phyloP scores from a whole-genome alignment of 176 grass and related monocot species.

The Tuctoria greenei region DNA sequence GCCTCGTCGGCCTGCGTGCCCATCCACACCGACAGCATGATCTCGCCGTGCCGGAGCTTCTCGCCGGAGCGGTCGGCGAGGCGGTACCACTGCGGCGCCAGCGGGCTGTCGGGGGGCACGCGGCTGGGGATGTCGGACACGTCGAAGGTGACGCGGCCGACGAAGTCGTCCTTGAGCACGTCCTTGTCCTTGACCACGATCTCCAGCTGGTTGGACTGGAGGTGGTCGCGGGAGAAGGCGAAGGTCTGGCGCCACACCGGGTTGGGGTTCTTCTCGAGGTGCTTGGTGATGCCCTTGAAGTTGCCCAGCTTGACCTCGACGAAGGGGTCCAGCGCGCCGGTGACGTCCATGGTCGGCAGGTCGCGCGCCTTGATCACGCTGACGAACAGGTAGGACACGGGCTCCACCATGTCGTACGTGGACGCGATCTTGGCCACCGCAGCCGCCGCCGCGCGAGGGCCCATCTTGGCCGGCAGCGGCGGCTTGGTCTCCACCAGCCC shows the following conservation, averaged over 20 bases:
- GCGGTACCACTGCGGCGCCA: slow-evolving; percentile 79
- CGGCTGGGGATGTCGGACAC: slow-evolving; percentile 53
- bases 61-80: slow-evolving; percentile 47
- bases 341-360: slow-evolving; percentile 65
- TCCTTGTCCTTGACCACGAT: slow-evolving; percentile 78
- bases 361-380: slow-evolving; percentile 72
- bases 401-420: slow-evolving; percentile 78
- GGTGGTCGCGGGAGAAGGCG: slow-evolving; percentile 63
- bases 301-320: slow-evolving; percentile 85
- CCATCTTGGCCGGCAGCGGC: slow-evolving; percentile 41
- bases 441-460: slow-evolving; percentile 16
- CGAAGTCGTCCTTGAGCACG: slow-evolving; percentile 59
- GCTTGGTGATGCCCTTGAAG: slow-evolving; percentile 59
- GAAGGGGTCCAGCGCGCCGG: slow-evolving; percentile 76
- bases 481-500: slow-evolving; percentile 45
- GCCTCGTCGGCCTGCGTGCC: slow-evolving; percentile 87
- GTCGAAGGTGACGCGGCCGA: slow-evolving; percentile 62
- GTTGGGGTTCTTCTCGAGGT: slow-evolving; percentile 67
- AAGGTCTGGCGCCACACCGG: slow-evolving; percentile 80
- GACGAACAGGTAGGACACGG: slow-evolving; percentile 67
- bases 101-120: slow-evolving; percentile 68
- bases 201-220: slow-evolving; percentile 60
- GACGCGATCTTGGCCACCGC: slow-evolving; percentile 59
- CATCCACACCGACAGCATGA: slow-evolving; percentile 72
- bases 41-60: slow-evolving; percentile 65